Conservation (phyloP, 176 grass and related monocot species). For the Aegilops tauschii region DNA sequence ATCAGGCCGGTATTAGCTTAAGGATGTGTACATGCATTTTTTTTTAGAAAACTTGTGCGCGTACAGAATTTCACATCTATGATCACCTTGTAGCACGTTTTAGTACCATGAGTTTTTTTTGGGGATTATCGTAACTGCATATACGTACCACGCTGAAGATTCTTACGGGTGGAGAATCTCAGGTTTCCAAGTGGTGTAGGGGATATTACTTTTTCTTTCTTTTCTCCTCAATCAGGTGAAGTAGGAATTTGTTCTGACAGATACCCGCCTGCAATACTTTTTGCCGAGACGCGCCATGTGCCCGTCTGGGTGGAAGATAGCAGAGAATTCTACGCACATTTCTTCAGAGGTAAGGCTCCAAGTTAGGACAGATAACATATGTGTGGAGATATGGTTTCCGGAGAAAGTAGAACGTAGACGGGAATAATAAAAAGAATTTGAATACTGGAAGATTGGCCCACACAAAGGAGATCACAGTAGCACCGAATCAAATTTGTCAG, state of each 20-base stretch:
- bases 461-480: background rate
- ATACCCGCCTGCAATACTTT: background rate
- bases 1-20: no score
- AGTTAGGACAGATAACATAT: constrained; percentile 3
- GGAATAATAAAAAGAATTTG: constrained; percentile 26
- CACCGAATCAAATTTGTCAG: background rate
- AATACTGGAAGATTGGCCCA: background rate
- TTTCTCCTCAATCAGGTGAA: constrained; percentile 16
- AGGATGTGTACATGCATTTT: no score
- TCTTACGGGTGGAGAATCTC: background rate
- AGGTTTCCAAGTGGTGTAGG: background rate
- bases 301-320: constrained; percentile 15
- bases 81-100: background rate
- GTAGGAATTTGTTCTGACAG: constrained; percentile 39
- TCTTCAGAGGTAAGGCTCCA: background rate
- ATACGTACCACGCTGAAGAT: background rate
- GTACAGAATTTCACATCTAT: background rate
- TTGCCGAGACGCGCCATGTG: constrained; percentile 20
- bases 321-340: constrained; percentile 4
- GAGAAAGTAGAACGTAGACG: constrained; percentile 18
- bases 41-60: background rate
- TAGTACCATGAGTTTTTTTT: background rate
- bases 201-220: constrained; percentile 10
- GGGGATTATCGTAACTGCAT: background rate
- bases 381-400: background rate